Evolutionary conservation across 768 basidiomycete species (phyloP), one percentile per base, ranked within the genome.

Genomic region (Trametes meyenii): DNA sequence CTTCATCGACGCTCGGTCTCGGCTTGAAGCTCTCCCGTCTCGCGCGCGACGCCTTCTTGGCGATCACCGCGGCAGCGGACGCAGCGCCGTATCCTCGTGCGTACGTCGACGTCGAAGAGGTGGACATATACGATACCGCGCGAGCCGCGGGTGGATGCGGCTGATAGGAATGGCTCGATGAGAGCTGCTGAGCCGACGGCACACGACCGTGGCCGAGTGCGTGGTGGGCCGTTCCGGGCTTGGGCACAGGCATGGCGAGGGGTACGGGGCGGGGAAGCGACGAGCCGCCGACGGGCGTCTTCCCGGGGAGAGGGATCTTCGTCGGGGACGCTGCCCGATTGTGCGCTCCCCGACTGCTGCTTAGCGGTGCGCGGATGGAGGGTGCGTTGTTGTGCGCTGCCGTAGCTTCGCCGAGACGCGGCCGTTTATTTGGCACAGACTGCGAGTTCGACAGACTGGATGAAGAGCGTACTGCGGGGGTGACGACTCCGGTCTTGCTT

Each of bases 11-110:
- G 67, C 91, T 93, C 44, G 90, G 84, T 38, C 92, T 79, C 11
- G 92, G 92, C 70, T 85, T 90, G 73, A 94, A 94, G 73, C 91
- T 94, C 76, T 94, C 91, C 64, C 88, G 79, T 61, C 81, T 74
- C 42, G 83, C 82, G 52, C 85, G 75, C 42, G 79, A 73, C 33
- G 81, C 80, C 67, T 85, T 87, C 71, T 77, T 79, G 59, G 75
- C 75, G 17, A 70, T 65, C 57, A 66, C 66, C n/a, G 74, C 70
- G 29, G 66, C 55, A 48, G 57, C 43, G 39, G 39, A 54, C 29
- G 62, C 53, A n/a, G 66, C 58, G 10, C 56, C 48, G 16, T 52
- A 54, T n/a, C 58, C 53, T 29, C 62, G 23, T 12, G 63, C 54
- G 39, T 69, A 64, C 10, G 65, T 42, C 60, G 72, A 53, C 29